Evolutionary conservation across 441 rosid species (phyloP).

Genomic region (Adansonia gregorii): DNA sequence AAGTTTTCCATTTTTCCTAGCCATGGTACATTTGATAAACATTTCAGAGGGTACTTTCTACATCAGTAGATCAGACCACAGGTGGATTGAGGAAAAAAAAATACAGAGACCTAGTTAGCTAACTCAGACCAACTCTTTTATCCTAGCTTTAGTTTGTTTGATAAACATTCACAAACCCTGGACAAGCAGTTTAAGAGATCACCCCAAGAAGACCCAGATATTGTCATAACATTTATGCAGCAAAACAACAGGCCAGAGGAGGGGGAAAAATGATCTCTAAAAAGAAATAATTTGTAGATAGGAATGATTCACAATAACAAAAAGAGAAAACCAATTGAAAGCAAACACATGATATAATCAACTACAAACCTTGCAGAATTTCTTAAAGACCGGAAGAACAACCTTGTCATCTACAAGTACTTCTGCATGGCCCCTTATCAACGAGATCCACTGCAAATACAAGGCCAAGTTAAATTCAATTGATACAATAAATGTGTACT

Average conservation of each 20-base stretch:
- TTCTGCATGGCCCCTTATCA: slow-evolving; percentile 82
- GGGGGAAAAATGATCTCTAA: slow-evolving; percentile 13
- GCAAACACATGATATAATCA: slow-evolving; percentile 17
- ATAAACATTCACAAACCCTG: background rate
- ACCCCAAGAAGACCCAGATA: background rate
- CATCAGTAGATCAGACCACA: background rate
- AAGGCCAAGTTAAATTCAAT: slow-evolving; percentile 28
- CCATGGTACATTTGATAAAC: background rate
- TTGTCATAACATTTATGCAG: background rate
- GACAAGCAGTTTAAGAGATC: background rate
- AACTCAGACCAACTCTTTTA: background rate
- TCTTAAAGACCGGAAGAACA: slow-evolving; percentile 69
- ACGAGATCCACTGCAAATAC: slow-evolving; percentile 72
- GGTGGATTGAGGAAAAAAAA: background rate
- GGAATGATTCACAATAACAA: background rate
- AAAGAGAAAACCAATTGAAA: background rate
- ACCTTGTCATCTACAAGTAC: slow-evolving; percentile 72
- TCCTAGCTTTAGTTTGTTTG: background rate
- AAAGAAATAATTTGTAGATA: slow-evolving; percentile 18
- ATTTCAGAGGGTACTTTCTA: background rate
- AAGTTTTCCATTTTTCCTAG: background rate
- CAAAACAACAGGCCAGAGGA: background rate
- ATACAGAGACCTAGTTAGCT: background rate
- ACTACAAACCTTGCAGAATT: slow-evolving; percentile 74
- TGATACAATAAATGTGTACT: background rate